A percentile compares a stretch with the other conserved stretches of the same genome.
Conservation (phyloP, 805 yeast species). For the Wickerhamiella galacta region DNA sequence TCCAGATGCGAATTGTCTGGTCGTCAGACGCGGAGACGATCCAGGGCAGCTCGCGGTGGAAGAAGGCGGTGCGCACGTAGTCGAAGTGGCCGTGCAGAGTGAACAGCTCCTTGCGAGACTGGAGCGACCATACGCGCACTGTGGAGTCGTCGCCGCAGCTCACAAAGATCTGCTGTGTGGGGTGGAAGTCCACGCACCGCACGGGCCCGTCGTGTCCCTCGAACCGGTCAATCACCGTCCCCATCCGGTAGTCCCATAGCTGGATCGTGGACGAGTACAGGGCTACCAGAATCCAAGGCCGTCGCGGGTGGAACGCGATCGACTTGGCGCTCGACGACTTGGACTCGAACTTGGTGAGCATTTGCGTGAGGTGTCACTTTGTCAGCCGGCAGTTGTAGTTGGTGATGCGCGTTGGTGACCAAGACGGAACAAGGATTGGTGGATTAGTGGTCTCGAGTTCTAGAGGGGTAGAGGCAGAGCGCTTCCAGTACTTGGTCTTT, state of each 20-base stretch:
- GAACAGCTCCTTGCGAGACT: slow-evolving; percentile 78
- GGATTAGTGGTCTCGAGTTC: no score
- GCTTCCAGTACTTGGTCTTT: no score
- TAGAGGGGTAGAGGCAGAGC: no score
- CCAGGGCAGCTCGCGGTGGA: slow-evolving; percentile 97
- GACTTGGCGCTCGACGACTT: slow-evolving; percentile 96
- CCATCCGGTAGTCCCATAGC: slow-evolving; percentile 99
- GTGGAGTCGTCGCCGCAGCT: slow-evolving; percentile 97
- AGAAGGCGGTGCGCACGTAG: slow-evolving; percentile 82
- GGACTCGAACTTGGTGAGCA: slow-evolving; percentile 60
- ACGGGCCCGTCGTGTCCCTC: slow-evolving; percentile 99
- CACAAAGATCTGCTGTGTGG: slow-evolving; percentile 91
- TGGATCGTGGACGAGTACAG: slow-evolving; percentile 97
- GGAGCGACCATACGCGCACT: slow-evolving; percentile 89
- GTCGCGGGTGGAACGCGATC: slow-evolving; percentile 87
- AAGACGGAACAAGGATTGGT: neutral
- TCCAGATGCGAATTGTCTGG: slow-evolving; percentile 97
- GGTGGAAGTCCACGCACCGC: slow-evolving; percentile 88
- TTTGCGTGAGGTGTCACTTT: no score
- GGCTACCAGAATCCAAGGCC: slow-evolving; percentile 93
- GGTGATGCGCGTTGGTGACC: neutral
- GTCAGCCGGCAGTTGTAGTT: no score
- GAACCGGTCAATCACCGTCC: slow-evolving; percentile 84
- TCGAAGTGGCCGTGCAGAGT: slow-evolving; percentile 89
- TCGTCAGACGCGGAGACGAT: slow-evolving; percentile 91